Conservation (phyloP, 371 early-diverging fungal genomes). For the Lichtheimia corymbifera region DNA sequence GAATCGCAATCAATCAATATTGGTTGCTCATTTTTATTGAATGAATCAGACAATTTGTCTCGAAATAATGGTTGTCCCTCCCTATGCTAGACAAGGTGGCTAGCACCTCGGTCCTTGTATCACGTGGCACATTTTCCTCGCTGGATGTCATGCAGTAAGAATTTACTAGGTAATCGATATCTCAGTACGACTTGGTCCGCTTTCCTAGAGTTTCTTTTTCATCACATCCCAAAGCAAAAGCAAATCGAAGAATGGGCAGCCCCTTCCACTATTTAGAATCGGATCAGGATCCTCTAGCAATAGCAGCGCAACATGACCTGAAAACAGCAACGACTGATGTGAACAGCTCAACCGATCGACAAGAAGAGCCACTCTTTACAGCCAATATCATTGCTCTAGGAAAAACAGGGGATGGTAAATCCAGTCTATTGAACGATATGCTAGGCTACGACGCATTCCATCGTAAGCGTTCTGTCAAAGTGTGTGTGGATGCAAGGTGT, state of each 20-base stretch:
- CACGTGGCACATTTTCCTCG: too few species aligned
- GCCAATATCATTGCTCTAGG: constrained; percentile 37
- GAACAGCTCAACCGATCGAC: neutral
- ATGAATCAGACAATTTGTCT: too few species aligned
- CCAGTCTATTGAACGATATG: constrained; percentile 46
- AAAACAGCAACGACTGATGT: neutral
- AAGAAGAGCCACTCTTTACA: neutral
- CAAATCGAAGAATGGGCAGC: constrained; percentile 2
- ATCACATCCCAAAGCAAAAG: too few species aligned
- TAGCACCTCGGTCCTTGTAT: too few species aligned
- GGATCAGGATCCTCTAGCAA: constrained; percentile 34
- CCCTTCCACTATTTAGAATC: constrained; percentile 29
- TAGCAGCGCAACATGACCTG: constrained; percentile 20
- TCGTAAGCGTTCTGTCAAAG: constrained; percentile 38
- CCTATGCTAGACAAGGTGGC: too few species aligned
- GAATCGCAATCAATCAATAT: too few species aligned
- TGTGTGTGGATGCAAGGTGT: constrained; percentile 4
- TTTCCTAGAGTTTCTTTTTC: too few species aligned
- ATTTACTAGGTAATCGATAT: too few species aligned
- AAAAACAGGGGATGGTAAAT: constrained; percentile 52
- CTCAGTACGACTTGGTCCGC: too few species aligned
- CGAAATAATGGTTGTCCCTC: too few species aligned
- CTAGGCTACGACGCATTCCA: constrained; percentile 34
- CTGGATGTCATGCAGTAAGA: too few species aligned
- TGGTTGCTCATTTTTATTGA: too few species aligned